Conservation (phyloP, 768 basidiomycete genomes). For the Pleurotus djamor region DNA sequence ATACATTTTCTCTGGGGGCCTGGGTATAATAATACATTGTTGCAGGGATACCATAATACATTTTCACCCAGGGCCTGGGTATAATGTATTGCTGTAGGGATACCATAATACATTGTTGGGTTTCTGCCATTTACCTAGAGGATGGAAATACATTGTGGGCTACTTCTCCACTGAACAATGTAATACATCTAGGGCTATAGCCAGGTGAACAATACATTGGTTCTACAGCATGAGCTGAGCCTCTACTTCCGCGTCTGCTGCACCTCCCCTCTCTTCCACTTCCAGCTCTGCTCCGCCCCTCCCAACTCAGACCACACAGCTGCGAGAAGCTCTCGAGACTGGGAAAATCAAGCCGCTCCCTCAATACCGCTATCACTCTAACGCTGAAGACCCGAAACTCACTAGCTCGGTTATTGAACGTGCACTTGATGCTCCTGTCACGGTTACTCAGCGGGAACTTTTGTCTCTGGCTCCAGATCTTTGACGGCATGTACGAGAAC, state of each 20-base stretch:
- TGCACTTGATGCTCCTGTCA: conserved; percentile 10
- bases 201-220: neutral
- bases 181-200: neutral
- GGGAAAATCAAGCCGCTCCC: conserved; percentile 1
- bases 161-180: neutral
- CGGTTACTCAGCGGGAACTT: conserved; percentile 13
- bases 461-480: conserved; percentile 13
- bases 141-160: too few relatives aligned
- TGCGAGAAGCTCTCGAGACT: neutral
- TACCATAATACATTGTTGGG: neutral
- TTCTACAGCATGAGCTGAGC: neutral
- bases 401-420: conserved; percentile 6
- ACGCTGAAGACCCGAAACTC: conserved; percentile 11
- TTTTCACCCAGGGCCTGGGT: too few relatives aligned
- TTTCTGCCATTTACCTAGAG: neutral
- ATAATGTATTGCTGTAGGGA: neutral
- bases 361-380: conserved; percentile 11
- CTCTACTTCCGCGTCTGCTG: too few relatives aligned
- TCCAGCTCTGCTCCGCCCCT: neutral
- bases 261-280: neutral
- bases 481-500: conserved; percentile 12
- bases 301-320: neutral
- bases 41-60: too few relatives aligned
- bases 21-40: too few relatives aligned
- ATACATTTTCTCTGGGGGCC: too few relatives aligned